Evolutionary conservation across 2,329 filamentous ascomycete species (phyloP).

Genomic region (Stemphylium lycopersici): DNA sequence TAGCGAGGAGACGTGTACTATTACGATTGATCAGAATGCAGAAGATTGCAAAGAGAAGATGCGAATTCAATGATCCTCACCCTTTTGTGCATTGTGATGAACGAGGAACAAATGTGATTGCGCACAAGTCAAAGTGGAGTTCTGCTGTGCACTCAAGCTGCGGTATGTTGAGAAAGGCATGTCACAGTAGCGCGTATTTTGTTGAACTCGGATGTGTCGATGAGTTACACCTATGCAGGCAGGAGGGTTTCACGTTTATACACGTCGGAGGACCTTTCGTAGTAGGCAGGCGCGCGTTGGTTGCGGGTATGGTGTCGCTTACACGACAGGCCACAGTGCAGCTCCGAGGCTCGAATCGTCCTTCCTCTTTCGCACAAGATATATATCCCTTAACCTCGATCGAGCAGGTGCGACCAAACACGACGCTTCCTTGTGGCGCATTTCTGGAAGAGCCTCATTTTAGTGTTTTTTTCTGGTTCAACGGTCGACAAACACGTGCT

Average conservation of each 20-base stretch:
- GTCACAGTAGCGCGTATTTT: not conserved
- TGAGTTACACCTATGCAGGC: not conserved
- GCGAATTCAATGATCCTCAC: not conserved
- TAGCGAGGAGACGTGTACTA: constrained; percentile 11
- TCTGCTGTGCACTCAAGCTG: not conserved
- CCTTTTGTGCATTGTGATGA: not conserved
- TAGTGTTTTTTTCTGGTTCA: too few species aligned
- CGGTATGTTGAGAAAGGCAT: not conserved
- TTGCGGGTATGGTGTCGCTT: not conserved
- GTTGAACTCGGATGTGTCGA: not conserved
- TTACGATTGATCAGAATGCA: constrained; percentile 16
- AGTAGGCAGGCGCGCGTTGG: not conserved
- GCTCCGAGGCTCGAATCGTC: not conserved
- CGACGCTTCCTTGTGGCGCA: not conserved
- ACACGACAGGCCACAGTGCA: not conserved
- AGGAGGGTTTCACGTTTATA: not conserved
- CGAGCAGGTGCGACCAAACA: constrained; percentile 13
- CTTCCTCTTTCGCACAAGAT: constrained; percentile 17
- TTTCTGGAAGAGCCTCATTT: too few species aligned
- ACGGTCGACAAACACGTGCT: not conserved
- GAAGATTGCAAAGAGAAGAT: not conserved
- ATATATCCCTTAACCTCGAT: constrained; percentile 7
- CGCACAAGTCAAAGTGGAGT: not conserved
- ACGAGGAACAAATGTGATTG: not conserved
- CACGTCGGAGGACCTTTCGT: not conserved